Evolutionary conservation across 2,329 filamentous ascomycete species (phyloP), one percentile per base, ranked within the genome.

Genomic region (Thermoascus crustaceus): DNA sequence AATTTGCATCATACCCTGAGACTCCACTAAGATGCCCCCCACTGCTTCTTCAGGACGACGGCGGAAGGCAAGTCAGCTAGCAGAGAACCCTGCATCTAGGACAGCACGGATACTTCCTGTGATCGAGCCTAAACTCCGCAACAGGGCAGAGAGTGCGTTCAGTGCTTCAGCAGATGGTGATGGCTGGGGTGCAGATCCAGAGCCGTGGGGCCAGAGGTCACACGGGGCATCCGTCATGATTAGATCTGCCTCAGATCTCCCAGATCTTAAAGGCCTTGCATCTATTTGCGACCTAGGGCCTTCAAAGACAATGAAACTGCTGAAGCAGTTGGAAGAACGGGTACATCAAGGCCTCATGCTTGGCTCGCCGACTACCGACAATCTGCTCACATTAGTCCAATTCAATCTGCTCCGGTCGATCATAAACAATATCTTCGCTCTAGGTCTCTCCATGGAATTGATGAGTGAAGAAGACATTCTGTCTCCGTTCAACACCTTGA

Each of bases 351-450:
- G 19, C 18, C 19, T 37, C 4, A 17, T 19, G 10, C 13, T 16
- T 7, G 20, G 29, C n/a, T 23, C 20, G 9, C 20, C 22, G 3
- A 10, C 11, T 8, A n/a, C 40, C 22, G 47, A 52, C 24, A 47
- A 46, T 34, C 40, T 52, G 16, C 37, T 52, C 25, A 40, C 42
- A 5, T 34, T 52, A 21, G 32, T 50, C 14, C 47, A 49, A 13
- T 52, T 44, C 39, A 52, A 52, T 22, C 35, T 52, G n/a, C 48
- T 46, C 33, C 44, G 48, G 16, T 47, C 39, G 4, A 30, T 47
- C 14, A 37, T 47, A 16, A 27, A 34, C 17, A 52, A 52, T 29
- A 35, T 44, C 16, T 35, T 34, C 4, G 25, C 47, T 11, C 37
- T 52, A 22, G 48, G 48, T 7, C 34, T 31, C 5, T 17, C 30